Evolutionary conservation across 192 early-diverging fungal species (phyloP), one percentile per base, ranked within the genome.

Genomic region (Kappamyces sp.): DNA sequence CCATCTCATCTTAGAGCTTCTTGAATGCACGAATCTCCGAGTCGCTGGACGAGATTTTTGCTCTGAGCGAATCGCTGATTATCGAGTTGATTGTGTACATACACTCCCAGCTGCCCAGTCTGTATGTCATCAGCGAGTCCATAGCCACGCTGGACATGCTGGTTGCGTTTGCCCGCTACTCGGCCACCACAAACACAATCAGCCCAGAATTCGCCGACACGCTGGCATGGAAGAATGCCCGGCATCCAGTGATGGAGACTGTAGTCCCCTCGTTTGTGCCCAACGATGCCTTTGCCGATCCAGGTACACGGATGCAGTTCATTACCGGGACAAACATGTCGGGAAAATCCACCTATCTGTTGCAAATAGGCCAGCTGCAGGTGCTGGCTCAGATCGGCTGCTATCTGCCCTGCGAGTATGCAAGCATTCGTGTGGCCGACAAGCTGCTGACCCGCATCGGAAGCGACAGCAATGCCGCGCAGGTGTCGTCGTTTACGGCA

Each of bases 301-400:
- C 64, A 3, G 70, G 61, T 2, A 65, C 69, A 0, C 81, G 75
- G 12, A 78, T 94, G 58, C 91, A 88, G 34, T 68, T 93, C 9
- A 82, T 94, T 4, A 91, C 88, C 7, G 93, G 93, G 0, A 88
- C 91, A 4, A 96, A 96, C 62, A 94, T 91, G 65, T 63, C 86
- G 36, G 91, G 91, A 22, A 93, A 94, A 65, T 84, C 85, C 8
- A 91, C 91, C 4, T 94, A 90, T 66, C 54, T 96, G 37, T 76
- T 84, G 0, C 90, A 91, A 63, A 81, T 90, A 33, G 86, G 87
- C 1, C 73, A 93, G 4, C 61, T 91, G 29, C 72, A 59, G 2
- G 80, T 94, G 31, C 78, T 96, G 85, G 89, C 91, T 0, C 91
- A 96, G 45, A 86, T 93, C 22, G 91, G 91, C 12, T 73, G 74